Evolutionary conservation across 1,284 basidiomycete genomes (phyloP).

Genomic region (Amylostereum areolatum): DNA sequence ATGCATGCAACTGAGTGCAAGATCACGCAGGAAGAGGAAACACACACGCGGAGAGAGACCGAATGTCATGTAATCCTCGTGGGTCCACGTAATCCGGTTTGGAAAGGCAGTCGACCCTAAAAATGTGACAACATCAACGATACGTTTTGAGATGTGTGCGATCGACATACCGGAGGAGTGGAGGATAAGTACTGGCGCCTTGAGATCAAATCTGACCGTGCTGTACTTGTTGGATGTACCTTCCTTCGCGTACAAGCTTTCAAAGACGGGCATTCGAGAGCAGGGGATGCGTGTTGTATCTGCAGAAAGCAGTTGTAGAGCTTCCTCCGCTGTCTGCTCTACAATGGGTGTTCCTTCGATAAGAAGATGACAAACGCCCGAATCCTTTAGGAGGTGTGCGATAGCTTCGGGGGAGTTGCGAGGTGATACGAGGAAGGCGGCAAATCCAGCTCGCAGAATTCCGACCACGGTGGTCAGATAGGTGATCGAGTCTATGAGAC

Average conservation of each 20-base stretch:
- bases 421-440: slow-evolving; percentile 23
- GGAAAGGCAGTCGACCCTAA: slow-evolving; percentile 15
- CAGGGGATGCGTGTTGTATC: slow-evolving; percentile 1
- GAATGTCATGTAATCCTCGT: neutral
- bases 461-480: slow-evolving; percentile 22
- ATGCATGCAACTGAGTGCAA: neutral
- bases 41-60: neutral
- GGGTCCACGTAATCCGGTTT: slow-evolving; percentile 11
- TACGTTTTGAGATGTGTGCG: neutral
- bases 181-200: slow-evolving; percentile 20
- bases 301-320: slow-evolving; percentile 10
- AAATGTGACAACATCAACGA: neutral
- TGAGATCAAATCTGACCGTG: slow-evolving; percentile 11
- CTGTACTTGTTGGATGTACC: slow-evolving; percentile 12
- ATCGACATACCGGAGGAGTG: slow-evolving; percentile 26
- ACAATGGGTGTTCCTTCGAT: slow-evolving; percentile 12
- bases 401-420: slow-evolving; percentile 25
- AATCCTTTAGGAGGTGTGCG: slow-evolving; percentile 19
- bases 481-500: slow-evolving; percentile 24
- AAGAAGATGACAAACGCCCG: slow-evolving; percentile 4
- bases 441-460: slow-evolving; percentile 24
- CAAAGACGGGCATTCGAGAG: slow-evolving; percentile 17
- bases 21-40: neutral
- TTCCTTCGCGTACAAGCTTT: slow-evolving; percentile 14
- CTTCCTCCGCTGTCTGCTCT: slow-evolving; percentile 11